Percentiles rank a stretch among this genome's conserved stretches.
These are phyloP conservation scores for Tripterygium wilfordii DNA, from an alignment of 177 flowering plant genomes.

Conservation along the genomic window DNA sequence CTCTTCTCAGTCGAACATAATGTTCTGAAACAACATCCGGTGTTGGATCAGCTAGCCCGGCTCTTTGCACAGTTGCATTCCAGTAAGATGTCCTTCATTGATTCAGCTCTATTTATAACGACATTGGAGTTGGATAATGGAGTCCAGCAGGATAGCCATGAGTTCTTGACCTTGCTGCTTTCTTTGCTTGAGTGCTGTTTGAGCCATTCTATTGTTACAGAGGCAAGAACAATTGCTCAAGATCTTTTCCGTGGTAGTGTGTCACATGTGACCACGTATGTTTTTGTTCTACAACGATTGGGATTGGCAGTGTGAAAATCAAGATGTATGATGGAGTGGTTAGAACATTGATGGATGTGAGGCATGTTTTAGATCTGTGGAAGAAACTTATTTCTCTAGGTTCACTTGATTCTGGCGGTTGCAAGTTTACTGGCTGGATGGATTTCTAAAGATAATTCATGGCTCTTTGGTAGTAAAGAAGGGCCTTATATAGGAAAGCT, in stretches of 20 bases:
- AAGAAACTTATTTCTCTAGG: no score
- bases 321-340: no score
- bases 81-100: slow-evolving; percentile 72
- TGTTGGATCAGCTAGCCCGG: slow-evolving; percentile 73
- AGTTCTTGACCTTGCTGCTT: slow-evolving; percentile 85
- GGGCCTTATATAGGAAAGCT: no score
- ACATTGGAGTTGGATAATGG: slow-evolving; percentile 92
- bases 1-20: slow-evolving; percentile 73
- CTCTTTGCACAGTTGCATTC: slow-evolving; percentile 85
- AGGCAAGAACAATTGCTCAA: slow-evolving; percentile 78
- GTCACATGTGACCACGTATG: slow-evolving; percentile 94
- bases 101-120: slow-evolving; percentile 86
- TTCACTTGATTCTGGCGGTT: no score
- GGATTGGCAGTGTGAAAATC: no score
- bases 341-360: no score
- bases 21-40: slow-evolving; percentile 61
- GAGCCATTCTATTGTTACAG: slow-evolving; percentile 50
- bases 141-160: slow-evolving; percentile 97
- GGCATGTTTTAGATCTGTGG: no score
- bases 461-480: no score
- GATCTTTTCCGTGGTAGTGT: slow-evolving; percentile 96
- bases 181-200: slow-evolving; percentile 83
- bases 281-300: no score
- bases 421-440: no score
- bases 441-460: no score